Evolutionary conservation across 2,329 filamentous ascomycete genomes (phyloP).

Genomic region (Cryphonectria naterciae): DNA sequence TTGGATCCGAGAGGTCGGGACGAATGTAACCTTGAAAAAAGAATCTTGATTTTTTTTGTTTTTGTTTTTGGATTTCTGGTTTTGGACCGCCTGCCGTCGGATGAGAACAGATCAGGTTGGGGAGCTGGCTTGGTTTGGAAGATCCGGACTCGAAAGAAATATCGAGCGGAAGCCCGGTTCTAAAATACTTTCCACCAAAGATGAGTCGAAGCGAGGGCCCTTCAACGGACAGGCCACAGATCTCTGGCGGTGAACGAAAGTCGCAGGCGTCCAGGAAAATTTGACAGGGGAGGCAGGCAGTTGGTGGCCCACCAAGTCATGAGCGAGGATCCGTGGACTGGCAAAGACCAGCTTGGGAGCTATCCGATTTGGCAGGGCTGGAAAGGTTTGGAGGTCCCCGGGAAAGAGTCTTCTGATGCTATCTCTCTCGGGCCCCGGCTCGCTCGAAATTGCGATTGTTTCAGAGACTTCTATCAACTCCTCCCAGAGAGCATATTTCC

Average conservation of each 20-base stretch:
- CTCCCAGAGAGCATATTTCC: neutral
- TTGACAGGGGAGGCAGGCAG: slow-evolving; percentile 19
- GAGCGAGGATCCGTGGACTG: neutral
- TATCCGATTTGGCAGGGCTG: slow-evolving; percentile 7
- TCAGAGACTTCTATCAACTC: slow-evolving; percentile 7
- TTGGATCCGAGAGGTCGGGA: slow-evolving; percentile 1
- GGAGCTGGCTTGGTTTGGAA: slow-evolving; percentile 12
- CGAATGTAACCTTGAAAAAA: slow-evolving; percentile 5
- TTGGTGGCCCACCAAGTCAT: neutral
- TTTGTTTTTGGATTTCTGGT: neutral
- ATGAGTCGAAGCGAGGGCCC: slow-evolving; percentile 13
- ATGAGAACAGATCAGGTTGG: neutral
- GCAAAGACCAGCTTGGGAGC: neutral
- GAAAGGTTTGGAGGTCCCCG: neutral
- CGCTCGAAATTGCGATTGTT: slow-evolving; percentile 14
- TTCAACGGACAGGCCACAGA: slow-evolving; percentile 27
- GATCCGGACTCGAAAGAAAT: slow-evolving; percentile 1
- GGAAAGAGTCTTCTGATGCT: slow-evolving; percentile 1
- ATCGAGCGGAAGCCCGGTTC: slow-evolving; percentile 15
- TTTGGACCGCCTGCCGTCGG: neutral
- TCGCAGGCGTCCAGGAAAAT: slow-evolving; percentile 20
- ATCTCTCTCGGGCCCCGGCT: slow-evolving; percentile 2
- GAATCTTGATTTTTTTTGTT: neutral
- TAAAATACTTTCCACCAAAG: slow-evolving; percentile 20
- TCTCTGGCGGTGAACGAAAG: slow-evolving; percentile 22